phyloP scores from a whole-genome alignment of 306 rosid species.

The Casuarina equisetifolia region DNA sequence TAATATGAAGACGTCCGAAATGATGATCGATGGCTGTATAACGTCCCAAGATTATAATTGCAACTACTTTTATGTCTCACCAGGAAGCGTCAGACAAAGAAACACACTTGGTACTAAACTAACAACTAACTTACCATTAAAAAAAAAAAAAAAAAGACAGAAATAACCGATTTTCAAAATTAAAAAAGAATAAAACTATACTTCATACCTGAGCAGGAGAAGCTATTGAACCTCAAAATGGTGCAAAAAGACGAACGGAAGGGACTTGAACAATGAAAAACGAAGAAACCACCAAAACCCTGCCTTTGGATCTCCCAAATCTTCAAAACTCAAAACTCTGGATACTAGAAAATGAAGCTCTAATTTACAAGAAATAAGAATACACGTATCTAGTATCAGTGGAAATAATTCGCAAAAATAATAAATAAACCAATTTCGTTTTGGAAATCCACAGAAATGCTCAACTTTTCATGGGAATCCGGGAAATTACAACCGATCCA shows the following conservation, averaged over 20 bases:
- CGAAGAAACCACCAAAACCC: conserved; percentile 8
- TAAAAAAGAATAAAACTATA: not conserved
- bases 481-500: not conserved
- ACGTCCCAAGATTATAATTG: not conserved
- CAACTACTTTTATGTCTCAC: not conserved
- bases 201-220: conserved; percentile 14
- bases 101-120: not conserved
- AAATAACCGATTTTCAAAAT: not conserved
- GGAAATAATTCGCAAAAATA: not conserved
- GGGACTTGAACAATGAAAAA: not conserved
- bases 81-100: not conserved
- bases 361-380: not conserved
- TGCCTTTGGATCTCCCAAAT: conserved; percentile 2
- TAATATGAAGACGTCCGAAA: not conserved
- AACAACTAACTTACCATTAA: not conserved
- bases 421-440: no score
- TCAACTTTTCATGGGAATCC: not conserved
- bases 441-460: not conserved
- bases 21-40: not conserved
- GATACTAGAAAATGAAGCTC: not conserved
- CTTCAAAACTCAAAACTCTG: not conserved
- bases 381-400: not conserved
- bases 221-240: conserved; percentile 20
- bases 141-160: not conserved
- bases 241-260: conserved; percentile 1